Evolutionary conservation across 495 filamentous ascomycete genomes (phyloP).

Genomic region (Podospora appendiculata): DNA sequence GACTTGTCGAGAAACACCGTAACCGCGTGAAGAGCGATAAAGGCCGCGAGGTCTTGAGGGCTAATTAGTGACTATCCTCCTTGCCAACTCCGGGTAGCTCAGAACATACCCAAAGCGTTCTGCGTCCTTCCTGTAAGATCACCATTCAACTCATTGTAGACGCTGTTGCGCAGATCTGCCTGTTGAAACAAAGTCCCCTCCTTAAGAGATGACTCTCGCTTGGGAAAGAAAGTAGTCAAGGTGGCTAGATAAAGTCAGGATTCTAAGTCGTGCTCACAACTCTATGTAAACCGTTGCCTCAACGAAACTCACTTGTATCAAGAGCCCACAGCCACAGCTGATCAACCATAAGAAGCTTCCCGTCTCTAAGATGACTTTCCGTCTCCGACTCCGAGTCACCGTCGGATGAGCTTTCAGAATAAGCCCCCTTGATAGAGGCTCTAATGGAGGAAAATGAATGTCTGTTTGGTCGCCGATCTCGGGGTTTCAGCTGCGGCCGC

Average conservation of each 20-base stretch:
- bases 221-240: slow-evolving; percentile 52
- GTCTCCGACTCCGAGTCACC: slow-evolving; percentile 19
- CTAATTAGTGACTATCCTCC: too few species aligned
- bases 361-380: slow-evolving; percentile 41
- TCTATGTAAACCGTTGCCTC: too few species aligned
- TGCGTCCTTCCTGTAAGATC: slow-evolving; percentile 58
- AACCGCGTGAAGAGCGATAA: slow-evolving; percentile 54
- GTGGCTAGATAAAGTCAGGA: slow-evolving; percentile 22
- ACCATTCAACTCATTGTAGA: slow-evolving; percentile 63
- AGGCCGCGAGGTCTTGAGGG: slow-evolving; percentile 46
- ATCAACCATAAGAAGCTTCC: slow-evolving; percentile 62
- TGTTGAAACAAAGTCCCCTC: slow-evolving; percentile 54
- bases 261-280: background rate
- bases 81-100: too few species aligned
- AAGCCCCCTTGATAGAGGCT: background rate
- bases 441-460: slow-evolving; percentile 1
- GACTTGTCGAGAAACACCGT: slow-evolving; percentile 54
- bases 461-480: background rate
- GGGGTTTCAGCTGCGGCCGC: background rate
- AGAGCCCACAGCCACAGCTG: slow-evolving; percentile 65
- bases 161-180: slow-evolving; percentile 54
- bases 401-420: slow-evolving; percentile 4
- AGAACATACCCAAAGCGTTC: slow-evolving; percentile 33
- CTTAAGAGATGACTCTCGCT: slow-evolving; percentile 34
- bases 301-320: slow-evolving; percentile 37